Evolutionary conservation across 2,329 filamentous ascomycete genomes (phyloP).

Genomic region (Penicillium hesseltinei): DNA sequence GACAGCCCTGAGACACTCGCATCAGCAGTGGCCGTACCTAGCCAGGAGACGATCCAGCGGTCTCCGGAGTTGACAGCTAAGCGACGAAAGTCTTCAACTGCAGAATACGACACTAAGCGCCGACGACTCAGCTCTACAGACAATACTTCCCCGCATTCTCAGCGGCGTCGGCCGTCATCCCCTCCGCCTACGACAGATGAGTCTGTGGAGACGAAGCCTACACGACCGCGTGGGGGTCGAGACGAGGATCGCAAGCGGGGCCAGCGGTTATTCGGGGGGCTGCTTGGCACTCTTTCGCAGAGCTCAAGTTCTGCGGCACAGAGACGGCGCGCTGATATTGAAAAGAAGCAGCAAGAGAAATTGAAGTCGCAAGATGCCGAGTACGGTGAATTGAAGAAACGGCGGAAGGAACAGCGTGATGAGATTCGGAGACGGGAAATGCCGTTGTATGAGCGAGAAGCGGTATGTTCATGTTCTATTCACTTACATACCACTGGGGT

Average conservation of each 20-base stretch:
- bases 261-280: conserved; percentile 78
- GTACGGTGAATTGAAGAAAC: conserved; percentile 65
- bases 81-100: conserved; percentile 54
- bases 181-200: conserved; percentile 17
- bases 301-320: conserved; percentile 61
- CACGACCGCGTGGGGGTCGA: conserved; percentile 40
- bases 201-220: conserved; percentile 18
- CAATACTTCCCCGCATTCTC: conserved; percentile 22
- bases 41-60: conserved; percentile 31
- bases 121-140: conserved; percentile 47
- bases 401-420: conserved; percentile 63
- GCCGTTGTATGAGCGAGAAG: conserved; percentile 70
- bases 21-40: conserved; percentile 55
- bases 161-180: conserved; percentile 26
- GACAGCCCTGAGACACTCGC: conserved; percentile 41
- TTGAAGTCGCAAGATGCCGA: conserved; percentile 73
- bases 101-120: conserved; percentile 54
- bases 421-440: conserved; percentile 66
- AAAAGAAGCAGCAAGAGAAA: conserved; percentile 75
- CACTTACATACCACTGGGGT: background rate
- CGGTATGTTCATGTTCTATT: conserved; percentile 59
- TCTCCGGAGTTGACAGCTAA: conserved; percentile 44
- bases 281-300: conserved; percentile 76
- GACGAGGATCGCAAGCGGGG: conserved; percentile 81
- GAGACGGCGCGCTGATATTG: conserved; percentile 74